Evolutionary conservation across 768 basidiomycete genomes (phyloP).

Genomic region (Coprinellus micaceus): DNA sequence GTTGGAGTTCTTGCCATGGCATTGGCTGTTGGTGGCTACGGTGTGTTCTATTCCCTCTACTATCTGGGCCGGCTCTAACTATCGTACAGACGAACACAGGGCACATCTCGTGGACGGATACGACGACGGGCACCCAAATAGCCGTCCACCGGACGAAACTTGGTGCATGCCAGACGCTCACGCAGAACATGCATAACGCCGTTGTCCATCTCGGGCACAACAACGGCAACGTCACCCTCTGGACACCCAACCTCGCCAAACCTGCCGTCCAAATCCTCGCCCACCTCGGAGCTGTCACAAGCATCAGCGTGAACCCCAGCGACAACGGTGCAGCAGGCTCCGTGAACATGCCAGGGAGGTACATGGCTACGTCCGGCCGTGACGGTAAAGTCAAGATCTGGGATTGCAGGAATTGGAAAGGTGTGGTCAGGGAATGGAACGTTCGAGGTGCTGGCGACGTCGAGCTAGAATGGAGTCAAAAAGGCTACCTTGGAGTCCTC

Average conservation of each 20-base stretch:
- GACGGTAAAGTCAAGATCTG: slow-evolving; percentile 92
- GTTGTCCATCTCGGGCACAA: slow-evolving; percentile 93
- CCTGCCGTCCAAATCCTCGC: slow-evolving; percentile 90
- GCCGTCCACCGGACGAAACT: slow-evolving; percentile 88
- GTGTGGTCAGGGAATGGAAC: slow-evolving; percentile 73
- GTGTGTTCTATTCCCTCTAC: slow-evolving; percentile 36
- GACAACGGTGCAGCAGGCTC: slow-evolving; percentile 36
- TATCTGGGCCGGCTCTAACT: background rate
- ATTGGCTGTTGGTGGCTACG: slow-evolving; percentile 86
- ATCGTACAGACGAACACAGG: slow-evolving; percentile 73
- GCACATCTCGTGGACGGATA: slow-evolving; percentile 94
- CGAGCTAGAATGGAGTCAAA: slow-evolving; percentile 81
- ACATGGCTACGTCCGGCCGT: slow-evolving; percentile 86
- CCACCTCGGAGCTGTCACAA: slow-evolving; percentile 82
- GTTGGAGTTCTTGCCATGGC: slow-evolving; percentile 91
- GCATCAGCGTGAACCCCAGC: slow-evolving; percentile 80
- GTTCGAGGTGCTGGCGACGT: slow-evolving; percentile 58
- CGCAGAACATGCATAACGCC: slow-evolving; percentile 90
- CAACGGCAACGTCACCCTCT: slow-evolving; percentile 92
- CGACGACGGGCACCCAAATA: slow-evolving; percentile 85
- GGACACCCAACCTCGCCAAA: slow-evolving; percentile 92
- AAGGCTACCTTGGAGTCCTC: slow-evolving; percentile 77
- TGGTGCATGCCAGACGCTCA: slow-evolving; percentile 79
- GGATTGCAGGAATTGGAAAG: slow-evolving; percentile 97
- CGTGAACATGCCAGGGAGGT: slow-evolving; percentile 50